phyloP scores from a whole-genome alignment of 768 basidiomycete species.

The Sarcodon aspratus region DNA sequence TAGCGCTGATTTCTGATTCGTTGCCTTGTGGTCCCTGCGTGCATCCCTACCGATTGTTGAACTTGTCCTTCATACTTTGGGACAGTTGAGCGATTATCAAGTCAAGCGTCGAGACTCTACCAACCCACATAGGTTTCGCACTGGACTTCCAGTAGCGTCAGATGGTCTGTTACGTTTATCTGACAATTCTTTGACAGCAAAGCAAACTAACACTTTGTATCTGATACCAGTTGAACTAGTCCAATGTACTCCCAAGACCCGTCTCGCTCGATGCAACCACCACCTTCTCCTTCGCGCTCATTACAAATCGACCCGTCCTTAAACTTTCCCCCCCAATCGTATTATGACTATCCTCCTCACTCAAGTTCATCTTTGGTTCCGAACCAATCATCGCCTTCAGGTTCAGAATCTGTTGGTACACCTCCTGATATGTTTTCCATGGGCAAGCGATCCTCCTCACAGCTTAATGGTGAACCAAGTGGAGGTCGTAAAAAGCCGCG shows the following conservation, averaged over 20 bases:
- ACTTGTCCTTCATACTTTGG: no score
- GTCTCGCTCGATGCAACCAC: slow-evolving; percentile 34
- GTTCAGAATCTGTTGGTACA: slow-evolving; percentile 65
- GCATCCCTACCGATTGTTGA: no score
- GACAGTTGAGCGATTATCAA: no score
- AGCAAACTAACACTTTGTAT: no score
- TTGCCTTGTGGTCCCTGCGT: no score
- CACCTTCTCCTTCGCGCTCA: slow-evolving; percentile 5
- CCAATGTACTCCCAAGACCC: slow-evolving; percentile 27
- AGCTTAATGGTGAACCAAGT: slow-evolving; percentile 23
- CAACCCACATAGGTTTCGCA: no score
- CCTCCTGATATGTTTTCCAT: slow-evolving; percentile 50
- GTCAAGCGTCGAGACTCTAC: no score
- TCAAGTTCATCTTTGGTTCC: slow-evolving; percentile 45
- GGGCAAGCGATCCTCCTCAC: slow-evolving; percentile 57
- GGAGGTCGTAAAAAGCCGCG: slow-evolving; percentile 49
- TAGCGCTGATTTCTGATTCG: no score
- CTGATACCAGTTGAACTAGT: no score
- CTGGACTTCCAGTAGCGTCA: no score
- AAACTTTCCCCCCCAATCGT: slow-evolving; percentile 45
- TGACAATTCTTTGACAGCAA: no score
- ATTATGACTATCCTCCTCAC: slow-evolving; percentile 43
- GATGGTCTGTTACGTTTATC: no score
- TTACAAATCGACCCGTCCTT: slow-evolving; percentile 50
- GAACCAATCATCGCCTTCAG: slow-evolving; percentile 68